A percentile compares a stretch with the other conserved stretches of the same genome.
Evolutionary conservation across 306 rosid genomes (phyloP).

Genomic region (Vicia villosa): DNA sequence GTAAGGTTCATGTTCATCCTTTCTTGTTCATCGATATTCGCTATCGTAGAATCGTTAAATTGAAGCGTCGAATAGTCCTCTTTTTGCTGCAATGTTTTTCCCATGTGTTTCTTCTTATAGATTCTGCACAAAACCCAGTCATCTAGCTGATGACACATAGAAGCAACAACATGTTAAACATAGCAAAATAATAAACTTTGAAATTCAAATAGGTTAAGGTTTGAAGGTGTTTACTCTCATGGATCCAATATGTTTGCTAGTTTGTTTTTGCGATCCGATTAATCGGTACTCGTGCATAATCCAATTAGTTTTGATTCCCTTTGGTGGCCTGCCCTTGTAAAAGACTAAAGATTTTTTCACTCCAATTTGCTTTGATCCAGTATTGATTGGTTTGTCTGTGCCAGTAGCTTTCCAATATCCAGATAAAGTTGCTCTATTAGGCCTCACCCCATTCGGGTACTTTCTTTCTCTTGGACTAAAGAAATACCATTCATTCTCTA

Average conservation of each 20-base stretch:
- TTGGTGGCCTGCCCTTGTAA: conserved; percentile 83
- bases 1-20: conserved; percentile 62
- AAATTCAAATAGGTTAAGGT: conserved; percentile 1
- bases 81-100: conserved; percentile 50
- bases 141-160: conserved; percentile 66
- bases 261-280: conserved; percentile 49
- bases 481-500: conserved; percentile 83
- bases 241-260: conserved; percentile 56
- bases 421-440: conserved; percentile 75
- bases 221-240: conserved; percentile 60
- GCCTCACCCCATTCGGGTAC: conserved; percentile 86
- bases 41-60: conserved; percentile 30
- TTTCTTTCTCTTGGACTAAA: conserved; percentile 81
- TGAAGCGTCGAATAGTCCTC: conserved; percentile 46
- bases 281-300: conserved; percentile 83
- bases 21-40: conserved; percentile 45
- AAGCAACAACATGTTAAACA: conserved; percentile 16
- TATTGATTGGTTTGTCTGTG: conserved; percentile 76
- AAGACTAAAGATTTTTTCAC: conserved; percentile 83
- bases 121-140: conserved; percentile 96
- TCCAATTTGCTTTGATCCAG: conserved; percentile 65
- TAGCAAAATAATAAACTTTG: not conserved
- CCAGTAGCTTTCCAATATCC: conserved; percentile 96
- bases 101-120: conserved; percentile 68
- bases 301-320: conserved; percentile 77